These are phyloP conservation scores for Pestalotiopsis sp. DNA, from an alignment of 2,329 filamentous ascomycete genomes.

Conservation along the genomic window DNA sequence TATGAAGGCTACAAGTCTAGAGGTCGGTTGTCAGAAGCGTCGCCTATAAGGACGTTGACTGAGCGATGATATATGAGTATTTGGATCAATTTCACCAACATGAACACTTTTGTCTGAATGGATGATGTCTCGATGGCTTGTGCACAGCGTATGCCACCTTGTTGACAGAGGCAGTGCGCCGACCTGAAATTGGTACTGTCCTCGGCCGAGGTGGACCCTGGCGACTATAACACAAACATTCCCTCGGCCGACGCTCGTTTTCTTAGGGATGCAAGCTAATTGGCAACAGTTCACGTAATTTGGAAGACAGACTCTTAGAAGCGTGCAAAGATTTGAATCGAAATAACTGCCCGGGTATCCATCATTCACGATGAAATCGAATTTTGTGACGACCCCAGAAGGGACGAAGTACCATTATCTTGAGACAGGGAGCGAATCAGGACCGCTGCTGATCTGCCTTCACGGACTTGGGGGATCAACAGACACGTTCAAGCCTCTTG, in stretches of 20 bases:
- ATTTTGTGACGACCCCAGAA: slow-evolving; percentile 17
- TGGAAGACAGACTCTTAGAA: too few relatives aligned
- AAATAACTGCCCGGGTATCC: too few relatives aligned
- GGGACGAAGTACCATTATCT: slow-evolving; percentile 29
- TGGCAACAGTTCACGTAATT: too few relatives aligned
- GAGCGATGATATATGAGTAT: too few relatives aligned
- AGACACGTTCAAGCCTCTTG: slow-evolving; percentile 21
- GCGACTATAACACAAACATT: background rate
- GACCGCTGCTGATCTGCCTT: slow-evolving; percentile 26
- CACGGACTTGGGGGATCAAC: slow-evolving; percentile 30
- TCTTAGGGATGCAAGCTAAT: background rate
- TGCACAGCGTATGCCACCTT: too few relatives aligned
- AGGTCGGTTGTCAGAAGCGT: background rate
- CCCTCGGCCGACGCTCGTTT: background rate
- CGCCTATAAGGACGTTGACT: too few relatives aligned
- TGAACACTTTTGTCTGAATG: too few relatives aligned
- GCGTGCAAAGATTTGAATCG: background rate
- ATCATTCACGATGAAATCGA: slow-evolving; percentile 1
- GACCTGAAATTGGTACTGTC: background rate
- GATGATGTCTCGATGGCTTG: too few relatives aligned
- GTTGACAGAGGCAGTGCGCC: background rate
- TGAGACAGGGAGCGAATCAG: slow-evolving; percentile 20
- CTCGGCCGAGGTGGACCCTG: background rate
- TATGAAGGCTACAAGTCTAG: background rate
- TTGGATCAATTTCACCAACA: too few relatives aligned